Evolutionary conservation across 768 basidiomycete species (phyloP).

Genomic region (Trametes coccinea): DNA sequence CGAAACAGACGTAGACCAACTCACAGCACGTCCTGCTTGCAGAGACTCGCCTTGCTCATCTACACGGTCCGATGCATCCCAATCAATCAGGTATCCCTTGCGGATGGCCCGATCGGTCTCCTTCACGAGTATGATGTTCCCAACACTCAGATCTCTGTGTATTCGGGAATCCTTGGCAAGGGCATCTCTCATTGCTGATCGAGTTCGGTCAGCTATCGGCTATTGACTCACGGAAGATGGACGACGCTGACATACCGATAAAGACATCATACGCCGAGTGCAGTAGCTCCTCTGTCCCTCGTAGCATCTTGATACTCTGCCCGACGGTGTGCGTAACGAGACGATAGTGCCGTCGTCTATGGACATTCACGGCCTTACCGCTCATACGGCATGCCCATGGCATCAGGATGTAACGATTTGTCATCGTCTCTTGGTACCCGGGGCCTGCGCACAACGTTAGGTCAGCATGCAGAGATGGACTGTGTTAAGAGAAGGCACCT

Average conservation of each 20-base stretch:
- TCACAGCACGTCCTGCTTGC: not conserved
- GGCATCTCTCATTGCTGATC: conserved; percentile 6
- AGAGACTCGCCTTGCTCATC: not conserved
- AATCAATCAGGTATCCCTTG: conserved; percentile 11
- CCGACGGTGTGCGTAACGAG: not conserved
- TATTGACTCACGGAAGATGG: too few species aligned
- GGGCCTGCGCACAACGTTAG: not conserved
- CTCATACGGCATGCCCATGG: not conserved
- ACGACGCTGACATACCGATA: not conserved
- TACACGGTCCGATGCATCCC: conserved; percentile 1
- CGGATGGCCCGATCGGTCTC: not conserved
- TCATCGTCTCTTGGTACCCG: not conserved
- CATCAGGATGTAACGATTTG: not conserved
- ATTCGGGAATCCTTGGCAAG: conserved; percentile 1
- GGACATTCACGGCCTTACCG: not conserved
- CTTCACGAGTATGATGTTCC: conserved; percentile 9
- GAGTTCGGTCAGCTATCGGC: too few species aligned
- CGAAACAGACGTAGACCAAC: too few species aligned
- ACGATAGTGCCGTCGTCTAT: not conserved
- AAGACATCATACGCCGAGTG: not conserved
- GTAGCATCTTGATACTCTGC: not conserved
- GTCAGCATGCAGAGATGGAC: too few species aligned
- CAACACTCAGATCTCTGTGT: conserved; percentile 10
- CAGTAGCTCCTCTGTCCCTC: conserved; percentile 10
- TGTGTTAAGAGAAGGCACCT: too few species aligned